Base-by-base conservation (phyloP, 2,329 filamentous ascomycete genomes). In the Cercospora sojina region DNA sequence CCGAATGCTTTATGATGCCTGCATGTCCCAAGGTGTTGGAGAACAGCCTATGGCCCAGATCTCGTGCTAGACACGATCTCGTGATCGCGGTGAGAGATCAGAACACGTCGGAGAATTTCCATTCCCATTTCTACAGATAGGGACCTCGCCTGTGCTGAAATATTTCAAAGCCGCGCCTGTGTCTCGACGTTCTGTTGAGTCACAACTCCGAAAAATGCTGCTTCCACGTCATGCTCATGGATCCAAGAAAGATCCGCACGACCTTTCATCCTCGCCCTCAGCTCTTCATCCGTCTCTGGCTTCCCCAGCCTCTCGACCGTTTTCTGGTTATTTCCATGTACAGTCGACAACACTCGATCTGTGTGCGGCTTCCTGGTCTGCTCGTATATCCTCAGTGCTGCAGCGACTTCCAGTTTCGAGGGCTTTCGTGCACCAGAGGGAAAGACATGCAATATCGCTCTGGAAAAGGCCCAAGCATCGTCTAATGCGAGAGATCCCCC, bases 401-500 rank as follows among this genome's bases (percentile, higher is more conserved):
- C 62, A 25, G 31, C 32, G 16, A 70, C 62, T 7, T 20, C 41
- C 3, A 32, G 12, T 20, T 41, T 64, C 12, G 51, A 49, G 3
- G 59, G 64, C 38, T 70, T 68, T 1, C 10, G n/a, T 20, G 64
- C n/a, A 9, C 29, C 58, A 0, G 10, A 13, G 1, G 63, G 56
- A 35, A 43, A 65, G 3, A 67, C 32, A 31, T 67, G 63, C 3
- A 60, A 29, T 6, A 69, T 53, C 10, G 69, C 59, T 18, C 51
- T 31, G 5, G 64, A 32, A 49, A 69, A 70, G 8, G 67, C 67
- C 23, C 77, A 80, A 6, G 78, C 78, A 69, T 81, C 79, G 55
- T 81, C 78, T 29, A 81, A 76, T 1, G 78, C 78, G 5, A 80
- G 72, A 41, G 77, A 79, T 7, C 78, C 78, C 16, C 79, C 78